Conservation (phyloP, 2,329 filamentous ascomycete species). For the Ceratocystis eucalypticola region DNA sequence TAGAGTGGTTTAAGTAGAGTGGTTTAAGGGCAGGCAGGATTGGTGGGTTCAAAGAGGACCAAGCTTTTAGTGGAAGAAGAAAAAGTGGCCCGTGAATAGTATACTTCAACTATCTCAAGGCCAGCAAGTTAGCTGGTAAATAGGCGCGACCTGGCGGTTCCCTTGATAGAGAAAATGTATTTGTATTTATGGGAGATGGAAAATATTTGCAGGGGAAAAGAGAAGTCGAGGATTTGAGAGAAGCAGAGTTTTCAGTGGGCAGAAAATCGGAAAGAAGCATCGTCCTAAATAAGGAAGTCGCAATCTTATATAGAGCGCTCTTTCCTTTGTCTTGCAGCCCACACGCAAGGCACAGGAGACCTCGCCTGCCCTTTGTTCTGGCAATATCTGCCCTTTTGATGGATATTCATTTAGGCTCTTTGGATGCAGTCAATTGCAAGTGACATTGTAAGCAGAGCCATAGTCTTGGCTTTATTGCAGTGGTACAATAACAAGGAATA, state of each 20-base stretch:
- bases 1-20: not conserved
- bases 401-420: not conserved
- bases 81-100: not conserved
- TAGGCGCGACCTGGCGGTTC: too few relatives aligned
- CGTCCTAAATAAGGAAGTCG: not conserved
- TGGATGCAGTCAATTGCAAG: not conserved
- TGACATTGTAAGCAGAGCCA: not conserved
- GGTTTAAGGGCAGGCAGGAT: not conserved
- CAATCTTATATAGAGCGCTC: not conserved
- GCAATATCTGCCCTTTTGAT: not conserved
- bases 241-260: not conserved
- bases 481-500: not conserved
- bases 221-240: not conserved
- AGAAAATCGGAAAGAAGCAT: not conserved
- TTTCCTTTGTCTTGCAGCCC: not conserved
- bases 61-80: conserved; percentile 2
- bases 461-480: not conserved
- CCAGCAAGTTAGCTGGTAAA: not conserved
- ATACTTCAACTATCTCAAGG: too few relatives aligned
- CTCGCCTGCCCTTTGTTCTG: not conserved
- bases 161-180: too few relatives aligned
- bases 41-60: not conserved
- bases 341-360: not conserved
- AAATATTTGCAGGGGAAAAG: not conserved
- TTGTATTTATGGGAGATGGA: too few relatives aligned